Evolutionary conservation across 139 green algal genomes (phyloP).

Genomic region (Trebouxia sp.): DNA sequence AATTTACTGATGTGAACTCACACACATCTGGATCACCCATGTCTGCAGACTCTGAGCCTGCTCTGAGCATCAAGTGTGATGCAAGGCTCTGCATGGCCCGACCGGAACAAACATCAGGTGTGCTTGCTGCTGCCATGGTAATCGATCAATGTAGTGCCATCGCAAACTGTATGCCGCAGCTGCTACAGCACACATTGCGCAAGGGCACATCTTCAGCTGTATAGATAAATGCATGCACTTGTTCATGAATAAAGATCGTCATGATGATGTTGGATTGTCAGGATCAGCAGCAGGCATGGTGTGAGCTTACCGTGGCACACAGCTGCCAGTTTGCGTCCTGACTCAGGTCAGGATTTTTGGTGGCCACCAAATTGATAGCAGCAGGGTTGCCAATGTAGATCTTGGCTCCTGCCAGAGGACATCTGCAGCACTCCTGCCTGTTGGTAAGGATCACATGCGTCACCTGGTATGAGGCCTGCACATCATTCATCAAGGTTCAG

Average conservation of each 20-base stretch:
- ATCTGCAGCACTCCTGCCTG: slow-evolving; percentile 27
- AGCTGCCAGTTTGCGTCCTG: slow-evolving; percentile 23
- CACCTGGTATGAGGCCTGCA: slow-evolving; percentile 17
- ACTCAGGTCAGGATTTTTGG: background rate
- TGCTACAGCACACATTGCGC: too few relatives aligned
- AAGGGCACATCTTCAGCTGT: background rate
- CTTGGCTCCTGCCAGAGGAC: slow-evolving; percentile 9
- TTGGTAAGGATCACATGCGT: slow-evolving; percentile 1
- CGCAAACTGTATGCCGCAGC: background rate
- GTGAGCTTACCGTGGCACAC: slow-evolving; percentile 3
- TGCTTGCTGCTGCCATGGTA: background rate
- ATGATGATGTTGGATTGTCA: background rate
- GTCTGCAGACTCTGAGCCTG: background rate
- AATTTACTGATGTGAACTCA: background rate
- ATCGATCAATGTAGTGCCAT: background rate
- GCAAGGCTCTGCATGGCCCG: background rate
- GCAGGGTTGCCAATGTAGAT: slow-evolving; percentile 23
- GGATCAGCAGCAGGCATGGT: background rate
- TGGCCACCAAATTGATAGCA: background rate
- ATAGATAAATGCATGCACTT: background rate
- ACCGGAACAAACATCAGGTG: background rate
- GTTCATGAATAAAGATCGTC: background rate
- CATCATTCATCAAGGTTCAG: background rate
- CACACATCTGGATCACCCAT: background rate
- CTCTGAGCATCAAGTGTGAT: background rate